A percentile compares a stretch with the other conserved stretches of the same genome.
phyloP scores from a whole-genome alignment of 2,329 filamentous ascomycete genomes.

The Exophiala oligosperma region DNA sequence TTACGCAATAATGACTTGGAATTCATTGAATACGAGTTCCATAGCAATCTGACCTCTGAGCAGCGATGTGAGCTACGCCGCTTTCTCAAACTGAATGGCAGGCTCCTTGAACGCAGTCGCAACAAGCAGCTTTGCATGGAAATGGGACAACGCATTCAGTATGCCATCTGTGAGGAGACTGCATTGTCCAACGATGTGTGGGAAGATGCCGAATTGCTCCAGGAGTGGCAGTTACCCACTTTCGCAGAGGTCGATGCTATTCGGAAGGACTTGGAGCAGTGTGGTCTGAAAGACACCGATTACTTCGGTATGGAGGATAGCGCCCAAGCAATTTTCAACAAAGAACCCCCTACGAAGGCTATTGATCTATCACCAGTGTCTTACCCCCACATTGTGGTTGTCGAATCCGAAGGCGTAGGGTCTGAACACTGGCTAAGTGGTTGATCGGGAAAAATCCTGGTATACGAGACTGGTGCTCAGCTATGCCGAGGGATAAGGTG shows the following conservation, averaged over 20 bases:
- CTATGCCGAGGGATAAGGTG: too few species aligned
- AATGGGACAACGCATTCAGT: conserved; percentile 6
- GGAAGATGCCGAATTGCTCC: too few species aligned
- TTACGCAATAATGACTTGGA: conserved; percentile 12
- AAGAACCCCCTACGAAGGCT: conserved; percentile 8
- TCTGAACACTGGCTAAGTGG: conserved; percentile 19
- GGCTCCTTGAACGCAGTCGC: conserved; percentile 24
- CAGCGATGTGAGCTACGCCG: background rate
- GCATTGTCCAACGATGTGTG: too few species aligned
- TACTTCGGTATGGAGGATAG: conserved; percentile 22
- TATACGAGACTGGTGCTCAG: background rate
- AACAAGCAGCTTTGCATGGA: conserved; percentile 21
- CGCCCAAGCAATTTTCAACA: conserved; percentile 15
- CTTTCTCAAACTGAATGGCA: conserved; percentile 25
- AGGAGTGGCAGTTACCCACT: too few species aligned
- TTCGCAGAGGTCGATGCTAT: background rate
- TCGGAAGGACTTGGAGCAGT: conserved; percentile 4
- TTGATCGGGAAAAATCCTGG: background rate
- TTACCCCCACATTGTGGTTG: conserved; percentile 4
- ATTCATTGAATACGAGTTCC: conserved; percentile 25
- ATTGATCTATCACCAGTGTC: background rate
- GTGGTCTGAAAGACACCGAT: conserved; percentile 3
- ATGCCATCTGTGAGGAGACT: background rate
- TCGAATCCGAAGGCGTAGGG: conserved; percentile 2
- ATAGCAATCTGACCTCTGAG: background rate